Evolutionary conservation across 495 filamentous ascomycete genomes (phyloP).

Genomic region (Echria macrotheca): DNA sequence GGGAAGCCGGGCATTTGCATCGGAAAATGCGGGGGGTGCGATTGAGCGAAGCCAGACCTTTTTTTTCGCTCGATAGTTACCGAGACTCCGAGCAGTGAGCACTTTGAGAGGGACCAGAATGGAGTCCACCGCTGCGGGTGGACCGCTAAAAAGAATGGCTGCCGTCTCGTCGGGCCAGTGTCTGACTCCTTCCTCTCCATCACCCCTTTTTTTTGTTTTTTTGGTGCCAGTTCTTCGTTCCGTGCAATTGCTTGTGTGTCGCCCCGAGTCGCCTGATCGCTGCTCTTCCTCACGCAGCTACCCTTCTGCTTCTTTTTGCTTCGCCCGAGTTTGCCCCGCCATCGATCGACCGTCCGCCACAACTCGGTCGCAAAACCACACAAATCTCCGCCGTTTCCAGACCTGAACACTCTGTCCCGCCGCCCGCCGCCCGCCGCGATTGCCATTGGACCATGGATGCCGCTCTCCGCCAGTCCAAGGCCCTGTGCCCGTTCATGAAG

Average conservation of each 20-base stretch:
- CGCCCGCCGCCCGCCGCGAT: no score
- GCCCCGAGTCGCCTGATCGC: not conserved
- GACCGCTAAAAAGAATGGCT: conserved; percentile 3
- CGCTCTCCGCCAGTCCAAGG: conserved; percentile 85
- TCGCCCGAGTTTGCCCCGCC: not conserved
- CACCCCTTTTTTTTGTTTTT: not conserved
- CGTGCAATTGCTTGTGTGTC: not conserved
- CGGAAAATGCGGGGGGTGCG: conserved; percentile 10
- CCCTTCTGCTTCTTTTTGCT: not conserved
- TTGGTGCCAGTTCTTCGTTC: not conserved
- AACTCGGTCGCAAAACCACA: not conserved
- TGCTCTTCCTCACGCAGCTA: not conserved
- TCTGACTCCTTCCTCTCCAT: not conserved
- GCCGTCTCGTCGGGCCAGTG: no score
- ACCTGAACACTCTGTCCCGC: no score
- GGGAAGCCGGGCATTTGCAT: conserved; percentile 8
- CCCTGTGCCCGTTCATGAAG: conserved; percentile 95
- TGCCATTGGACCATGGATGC: conserved; percentile 66
- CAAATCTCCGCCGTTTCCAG: no score
- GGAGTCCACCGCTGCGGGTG: conserved; percentile 14
- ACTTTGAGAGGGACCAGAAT: not conserved
- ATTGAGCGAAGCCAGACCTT: conserved; percentile 13
- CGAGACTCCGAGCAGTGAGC: conserved; percentile 19
- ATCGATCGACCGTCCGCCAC: no score
- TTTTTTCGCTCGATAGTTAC: no score